phyloP scores from a whole-genome alignment of 768 basidiomycete species.

The Pulveroboletus frians region DNA sequence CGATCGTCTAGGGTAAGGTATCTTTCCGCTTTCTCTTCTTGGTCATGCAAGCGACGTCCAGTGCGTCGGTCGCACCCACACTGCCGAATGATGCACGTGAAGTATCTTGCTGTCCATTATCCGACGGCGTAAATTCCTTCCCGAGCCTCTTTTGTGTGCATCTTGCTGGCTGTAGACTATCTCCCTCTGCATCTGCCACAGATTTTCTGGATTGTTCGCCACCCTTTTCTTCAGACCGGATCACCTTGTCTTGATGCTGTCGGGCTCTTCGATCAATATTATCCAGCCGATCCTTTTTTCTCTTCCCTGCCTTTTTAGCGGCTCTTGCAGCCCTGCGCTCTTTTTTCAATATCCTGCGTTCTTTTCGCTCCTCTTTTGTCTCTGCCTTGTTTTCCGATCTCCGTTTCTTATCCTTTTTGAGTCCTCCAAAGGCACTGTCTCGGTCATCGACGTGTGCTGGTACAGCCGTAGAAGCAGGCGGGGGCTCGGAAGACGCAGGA shows the following conservation, averaged over 20 bases:
- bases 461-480: not conserved
- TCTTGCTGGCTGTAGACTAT: not conserved
- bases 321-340: slow-evolving; percentile 20
- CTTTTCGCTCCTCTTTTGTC: slow-evolving; percentile 17
- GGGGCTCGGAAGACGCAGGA: not conserved
- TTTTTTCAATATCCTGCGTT: slow-evolving; percentile 21
- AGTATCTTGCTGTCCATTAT: slow-evolving; percentile 3
- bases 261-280: not conserved
- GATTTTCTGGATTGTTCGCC: slow-evolving; percentile 7
- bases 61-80: not conserved
- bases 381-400: slow-evolving; percentile 5
- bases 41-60: not conserved
- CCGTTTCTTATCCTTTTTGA: slow-evolving; percentile 6
- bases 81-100: not conserved
- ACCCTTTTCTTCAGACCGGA: not conserved
- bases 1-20: slow-evolving; percentile 6
- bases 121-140: not conserved
- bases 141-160: not conserved
- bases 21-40: slow-evolving; percentile 22
- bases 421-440: not conserved
- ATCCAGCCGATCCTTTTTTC: not conserved
- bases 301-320: slow-evolving; percentile 7
- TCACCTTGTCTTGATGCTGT: not conserved
- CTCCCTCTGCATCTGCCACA: slow-evolving; percentile 7
- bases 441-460: not conserved